phyloP scores from a whole-genome alignment of 805 yeast species.

The Yarrowia deformans region DNA sequence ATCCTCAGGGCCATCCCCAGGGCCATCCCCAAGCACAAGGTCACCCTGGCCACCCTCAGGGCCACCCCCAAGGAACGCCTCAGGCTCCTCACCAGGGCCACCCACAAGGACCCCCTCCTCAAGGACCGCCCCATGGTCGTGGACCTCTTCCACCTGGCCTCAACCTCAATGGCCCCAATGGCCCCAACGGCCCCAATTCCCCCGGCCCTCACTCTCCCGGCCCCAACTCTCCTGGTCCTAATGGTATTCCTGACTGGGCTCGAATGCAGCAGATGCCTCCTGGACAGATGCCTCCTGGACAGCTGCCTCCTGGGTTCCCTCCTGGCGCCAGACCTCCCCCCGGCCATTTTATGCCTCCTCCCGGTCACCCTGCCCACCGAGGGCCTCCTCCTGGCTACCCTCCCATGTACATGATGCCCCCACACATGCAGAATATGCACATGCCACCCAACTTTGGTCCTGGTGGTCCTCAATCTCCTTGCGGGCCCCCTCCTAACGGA shows the following conservation, averaged over 20 bases:
- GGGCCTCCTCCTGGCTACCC: slow-evolving; percentile 38
- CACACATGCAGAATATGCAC: slow-evolving; percentile 23
- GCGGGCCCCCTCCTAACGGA: slow-evolving; percentile 15
- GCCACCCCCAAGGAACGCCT: slow-evolving; percentile 1
- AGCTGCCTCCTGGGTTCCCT: slow-evolving; percentile 29
- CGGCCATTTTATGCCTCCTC: slow-evolving; percentile 26
- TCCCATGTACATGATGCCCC: slow-evolving; percentile 39
- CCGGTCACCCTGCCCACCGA: slow-evolving; percentile 25
- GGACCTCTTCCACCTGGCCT: slow-evolving; percentile 4
- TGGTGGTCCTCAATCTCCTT: slow-evolving; percentile 32
- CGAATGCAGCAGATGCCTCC: slow-evolving; percentile 33
- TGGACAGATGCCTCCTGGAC: slow-evolving; percentile 20
- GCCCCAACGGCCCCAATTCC: slow-evolving; percentile 7
- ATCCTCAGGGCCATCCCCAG: slow-evolving; percentile 1
- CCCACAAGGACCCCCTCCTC: slow-evolving; percentile 26
- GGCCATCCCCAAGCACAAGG: slow-evolving; percentile 14
- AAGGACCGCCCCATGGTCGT: slow-evolving; percentile 24
- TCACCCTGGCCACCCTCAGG: slow-evolving; percentile 7
- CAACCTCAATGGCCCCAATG: not conserved
- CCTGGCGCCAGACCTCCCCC: slow-evolving; percentile 33
- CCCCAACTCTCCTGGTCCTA: slow-evolving; percentile 23
- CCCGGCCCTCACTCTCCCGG: slow-evolving; percentile 19
- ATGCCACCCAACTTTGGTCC: slow-evolving; percentile 39
- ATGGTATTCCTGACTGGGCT: slow-evolving; percentile 25
- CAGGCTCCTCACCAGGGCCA: slow-evolving; percentile 19